These are phyloP conservation scores for maize (Zea mays) DNA, from an alignment of 176 grass and related monocot genomes.

Conservation along the genomic window DNA sequence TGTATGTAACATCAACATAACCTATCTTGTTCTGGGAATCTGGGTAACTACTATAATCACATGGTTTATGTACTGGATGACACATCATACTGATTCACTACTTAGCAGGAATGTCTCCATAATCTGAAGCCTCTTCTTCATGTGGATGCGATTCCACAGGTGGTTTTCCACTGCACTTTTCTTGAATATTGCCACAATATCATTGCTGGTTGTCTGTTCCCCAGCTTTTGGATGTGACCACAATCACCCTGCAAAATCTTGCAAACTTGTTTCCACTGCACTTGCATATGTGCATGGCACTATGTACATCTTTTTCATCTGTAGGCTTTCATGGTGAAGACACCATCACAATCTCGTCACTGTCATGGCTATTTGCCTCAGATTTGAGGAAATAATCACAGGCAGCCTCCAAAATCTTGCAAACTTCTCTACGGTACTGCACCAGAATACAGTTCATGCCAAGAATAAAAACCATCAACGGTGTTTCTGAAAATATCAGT, in stretches of 20 bases:
- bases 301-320: conserved; percentile 24
- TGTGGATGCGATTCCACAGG: conserved; percentile 9
- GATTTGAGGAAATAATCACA: conserved; percentile 53
- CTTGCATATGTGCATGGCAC: conserved; percentile 18
- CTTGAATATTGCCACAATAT: conserved; percentile 10
- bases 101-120: conserved; percentile 25
- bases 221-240: conserved; percentile 39
- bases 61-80: conserved; percentile 3
- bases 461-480: conserved; percentile 38
- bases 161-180: conserved; percentile 32
- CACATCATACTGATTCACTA: conserved; percentile 23
- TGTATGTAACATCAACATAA: conserved; percentile 9
- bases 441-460: conserved; percentile 24
- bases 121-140: conserved; percentile 17
- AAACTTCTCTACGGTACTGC: conserved; percentile 87
- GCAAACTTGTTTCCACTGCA: conserved; percentile 58
- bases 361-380: conserved; percentile 37
- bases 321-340: conserved; percentile 36
- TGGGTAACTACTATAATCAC: conserved; percentile 26
- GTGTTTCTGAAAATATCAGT: conserved; percentile 35
- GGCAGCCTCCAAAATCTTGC: conserved; percentile 70
- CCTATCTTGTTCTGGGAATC: conserved; percentile 9
- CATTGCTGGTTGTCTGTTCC: conserved; percentile 32
- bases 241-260: conserved; percentile 45
- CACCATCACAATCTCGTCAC: conserved; percentile 39